Evolutionary conservation across 306 rosid species (phyloP), one percentile per base, ranked within the genome.

Genomic region (Malus sylvestris): DNA sequence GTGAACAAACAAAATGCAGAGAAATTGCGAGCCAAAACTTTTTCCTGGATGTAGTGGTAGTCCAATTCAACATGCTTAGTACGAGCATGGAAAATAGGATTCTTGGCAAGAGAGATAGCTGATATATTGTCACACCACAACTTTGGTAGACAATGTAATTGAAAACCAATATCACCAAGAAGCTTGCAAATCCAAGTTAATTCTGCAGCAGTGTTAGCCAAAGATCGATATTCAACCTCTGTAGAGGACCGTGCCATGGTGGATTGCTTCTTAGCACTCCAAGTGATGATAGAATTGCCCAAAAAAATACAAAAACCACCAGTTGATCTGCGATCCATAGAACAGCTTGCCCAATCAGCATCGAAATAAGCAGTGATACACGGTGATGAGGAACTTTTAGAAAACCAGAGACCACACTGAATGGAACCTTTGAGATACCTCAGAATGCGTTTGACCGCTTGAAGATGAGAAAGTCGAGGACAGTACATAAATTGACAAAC

Each of bases 311-410:
- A 51, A 1, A 51, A 51, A 1, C 55, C 20, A 51, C 55, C 55
- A 51, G 8, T 51, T 0, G 55, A 51, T 2, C 2, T 15, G 1
- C 2, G 1, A 51, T 51, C 57, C 2, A 51, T 1, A 1, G 18
- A 1, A 4, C 57, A 51, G 0, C 6, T 3, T 15, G 1, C 57
- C 57, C 57, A 51, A 4, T 51, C n/a, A 0, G 57, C 57, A 16
- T 51, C 0, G 0, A n/a, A 51, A 14, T 14, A 51, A 3, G 57
- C 3, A 51, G 1, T 16, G n/a, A 51, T 15, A 6, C n/a, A 0
- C 0, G 3, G n/a, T 0, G n/a, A 0, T 15, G 1, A 14, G 5
- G n/a, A 16, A 4, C 57, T 14, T 2, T 51, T 51, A 6, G n/a
- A 16, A 5, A 51, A 16, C n/a, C 8, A 51, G 3, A 51, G 57